Percentiles rank a stretch among this genome's conserved stretches.
These are phyloP conservation scores for Cicer judaicum DNA, from an alignment of 306 rosid genomes.

Conservation along the genomic window DNA sequence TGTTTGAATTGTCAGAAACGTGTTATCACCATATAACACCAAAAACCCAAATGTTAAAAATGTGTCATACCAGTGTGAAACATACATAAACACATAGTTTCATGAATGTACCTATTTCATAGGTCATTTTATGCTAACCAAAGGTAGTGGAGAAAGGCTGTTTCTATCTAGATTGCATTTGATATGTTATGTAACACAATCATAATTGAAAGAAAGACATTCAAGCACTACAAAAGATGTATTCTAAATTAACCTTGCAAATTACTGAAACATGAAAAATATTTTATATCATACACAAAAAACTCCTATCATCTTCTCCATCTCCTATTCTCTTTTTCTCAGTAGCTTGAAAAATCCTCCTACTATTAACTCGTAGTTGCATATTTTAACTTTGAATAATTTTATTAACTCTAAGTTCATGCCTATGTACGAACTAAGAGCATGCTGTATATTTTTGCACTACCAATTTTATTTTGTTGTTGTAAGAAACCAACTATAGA, in stretches of 20 bases:
- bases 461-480: not conserved
- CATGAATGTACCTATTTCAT: too few relatives aligned
- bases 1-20: too few relatives aligned
- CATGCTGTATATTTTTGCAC: not conserved
- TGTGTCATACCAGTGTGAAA: too few relatives aligned
- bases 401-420: not conserved
- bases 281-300: constrained; percentile 13
- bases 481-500: not conserved
- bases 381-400: not conserved
- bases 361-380: not conserved
- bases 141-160: not conserved
- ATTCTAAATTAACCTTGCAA: constrained; percentile 11
- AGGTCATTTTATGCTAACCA: not conserved
- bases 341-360: not conserved
- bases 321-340: not conserved
- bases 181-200: constrained; percentile 25
- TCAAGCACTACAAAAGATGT: constrained; percentile 21
- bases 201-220: not conserved
- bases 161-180: constrained; percentile 9
- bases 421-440: not conserved
- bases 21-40: too few relatives aligned
- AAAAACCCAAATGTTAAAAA: too few relatives aligned
- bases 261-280: constrained; percentile 22
- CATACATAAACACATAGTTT: too few relatives aligned
- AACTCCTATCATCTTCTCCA: not conserved